Evolutionary conservation across 2,329 filamentous ascomycete genomes (phyloP), one percentile per base, ranked within the genome.

Genomic region (Paracamarosporium sp.): DNA sequence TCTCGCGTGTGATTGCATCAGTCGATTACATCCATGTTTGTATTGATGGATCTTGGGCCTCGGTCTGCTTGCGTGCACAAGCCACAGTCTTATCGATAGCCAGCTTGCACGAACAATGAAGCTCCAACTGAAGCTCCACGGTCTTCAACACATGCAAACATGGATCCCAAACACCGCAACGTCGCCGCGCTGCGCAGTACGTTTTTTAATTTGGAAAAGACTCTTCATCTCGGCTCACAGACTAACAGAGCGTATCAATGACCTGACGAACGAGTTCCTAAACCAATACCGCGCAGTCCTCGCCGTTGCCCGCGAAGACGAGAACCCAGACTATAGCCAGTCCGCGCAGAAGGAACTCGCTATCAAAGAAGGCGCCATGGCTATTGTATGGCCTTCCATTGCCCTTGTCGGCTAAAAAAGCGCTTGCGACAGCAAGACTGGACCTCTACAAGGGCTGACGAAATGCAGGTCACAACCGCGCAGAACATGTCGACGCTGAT

Each of bases 401-500:
- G 25, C 12, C 24, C 12, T 12, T 20, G 17, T 12, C 17, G n/a
- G 7, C 36, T 40, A 4, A 1, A 22, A 12, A 11, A 13, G 22
- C 46, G 30, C 45, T 11, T 12, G 22, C n/a, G 13, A 27, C 31
- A 8, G 36, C 8, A 11, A 45, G 28, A 13, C 6, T 17, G 25
- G 20, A 15, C 9, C 30, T 35, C 9, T 13, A 6, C 30, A 17
- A 25, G 28, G 22, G 36, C 28, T 45, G 31, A 53, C 12, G 13
- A 12, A 28, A 17, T 20, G 35, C 22, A 69, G 86, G 83, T 88
- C 61, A 83, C 85, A 55, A 82, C 85, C 1, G 83, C 84, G 13
- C 87, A 90, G 75, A 86, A 89, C 53, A 78, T 88, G 11, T 80
- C 88, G 56, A 81, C 82, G 12, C 72, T 90, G 13, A 87, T 85